A percentile compares a stretch with the other conserved stretches of the same genome.
Evolutionary conservation across 148 eudicot species (phyloP).

Genomic region (Salicornia ramosissima): DNA sequence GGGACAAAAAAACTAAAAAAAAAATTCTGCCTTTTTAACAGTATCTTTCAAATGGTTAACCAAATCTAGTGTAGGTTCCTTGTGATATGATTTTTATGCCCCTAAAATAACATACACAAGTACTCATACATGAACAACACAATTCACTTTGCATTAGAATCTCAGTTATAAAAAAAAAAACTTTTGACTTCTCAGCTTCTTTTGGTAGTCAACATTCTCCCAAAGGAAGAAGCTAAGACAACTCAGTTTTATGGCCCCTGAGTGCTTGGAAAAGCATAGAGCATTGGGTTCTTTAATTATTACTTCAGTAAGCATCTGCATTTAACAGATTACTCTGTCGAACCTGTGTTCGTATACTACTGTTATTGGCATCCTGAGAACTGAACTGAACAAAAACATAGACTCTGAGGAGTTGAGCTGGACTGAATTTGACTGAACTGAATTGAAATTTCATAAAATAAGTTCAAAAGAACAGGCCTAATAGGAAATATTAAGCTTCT

Average conservation of each 20-base stretch:
- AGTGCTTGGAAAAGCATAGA: constrained; percentile 4
- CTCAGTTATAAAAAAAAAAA: background rate
- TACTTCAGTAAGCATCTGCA: constrained; percentile 2
- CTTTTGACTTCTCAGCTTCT: constrained; percentile 9
- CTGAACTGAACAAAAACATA: too few species aligned
- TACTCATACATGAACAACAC: background rate
- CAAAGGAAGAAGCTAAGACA: constrained; percentile 13
- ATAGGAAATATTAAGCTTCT: constrained; percentile 6
- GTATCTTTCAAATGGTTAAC: too few species aligned
- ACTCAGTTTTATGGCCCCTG: background rate
- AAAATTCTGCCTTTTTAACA: too few species aligned
- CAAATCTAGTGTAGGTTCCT: too few species aligned
- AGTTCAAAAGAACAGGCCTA: too few species aligned
- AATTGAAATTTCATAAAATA: too few species aligned
- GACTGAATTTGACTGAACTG: too few species aligned
- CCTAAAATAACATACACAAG: background rate
- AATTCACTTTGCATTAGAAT: constrained; percentile 8
- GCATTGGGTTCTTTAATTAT: constrained; percentile 4
- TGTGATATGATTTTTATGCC: background rate
- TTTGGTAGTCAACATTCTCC: constrained; percentile 12
- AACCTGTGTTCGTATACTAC: background rate
- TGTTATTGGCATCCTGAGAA: background rate
- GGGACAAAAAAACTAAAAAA: too few species aligned
- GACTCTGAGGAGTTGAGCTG: too few species aligned
- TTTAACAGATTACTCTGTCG: background rate